Percentiles rank a stretch among this genome's conserved stretches.
phyloP scores from a whole-genome alignment of 2,329 filamentous ascomycete species.

The Fusarium xylarioides region DNA sequence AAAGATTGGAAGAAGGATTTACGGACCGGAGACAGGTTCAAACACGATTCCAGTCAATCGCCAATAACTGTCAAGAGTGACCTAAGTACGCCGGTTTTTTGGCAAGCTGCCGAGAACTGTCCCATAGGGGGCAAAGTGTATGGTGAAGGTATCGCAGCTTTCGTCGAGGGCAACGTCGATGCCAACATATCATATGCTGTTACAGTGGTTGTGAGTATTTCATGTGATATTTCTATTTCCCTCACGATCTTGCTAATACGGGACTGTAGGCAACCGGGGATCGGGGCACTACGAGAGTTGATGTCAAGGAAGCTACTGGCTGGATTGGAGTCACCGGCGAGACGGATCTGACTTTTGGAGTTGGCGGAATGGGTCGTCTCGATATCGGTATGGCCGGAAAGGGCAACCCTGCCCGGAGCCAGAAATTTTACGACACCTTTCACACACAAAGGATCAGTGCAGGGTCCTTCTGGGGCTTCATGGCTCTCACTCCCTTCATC shows the following conservation, averaged over 20 bases:
- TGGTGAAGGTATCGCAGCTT: background rate
- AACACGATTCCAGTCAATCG: no score
- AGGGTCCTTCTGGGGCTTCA: background rate
- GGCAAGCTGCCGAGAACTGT: background rate
- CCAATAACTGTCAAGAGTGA: background rate
- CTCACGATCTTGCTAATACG: background rate
- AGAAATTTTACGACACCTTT: background rate
- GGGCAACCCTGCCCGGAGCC: background rate
- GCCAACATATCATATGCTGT: background rate
- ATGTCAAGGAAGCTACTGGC: background rate
- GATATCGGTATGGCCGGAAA: background rate
- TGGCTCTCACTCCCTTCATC: background rate
- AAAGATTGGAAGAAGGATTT: fast-evolving
- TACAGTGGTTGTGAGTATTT: background rate
- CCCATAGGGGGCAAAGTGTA: fast-evolving
- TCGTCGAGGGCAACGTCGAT: fast-evolving
- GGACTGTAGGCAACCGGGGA: background rate
- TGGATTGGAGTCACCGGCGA: background rate
- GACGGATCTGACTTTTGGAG: background rate
- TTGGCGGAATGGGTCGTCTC: background rate
- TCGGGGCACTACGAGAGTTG: background rate
- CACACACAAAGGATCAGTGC: fast-evolving
- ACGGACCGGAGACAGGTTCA: background rate
- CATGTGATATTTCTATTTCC: fast-evolving
- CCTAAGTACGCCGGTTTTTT: background rate